These are phyloP conservation scores for Bauhinia variegata DNA, from an alignment of 306 rosid genomes.

Conservation along the genomic window DNA sequence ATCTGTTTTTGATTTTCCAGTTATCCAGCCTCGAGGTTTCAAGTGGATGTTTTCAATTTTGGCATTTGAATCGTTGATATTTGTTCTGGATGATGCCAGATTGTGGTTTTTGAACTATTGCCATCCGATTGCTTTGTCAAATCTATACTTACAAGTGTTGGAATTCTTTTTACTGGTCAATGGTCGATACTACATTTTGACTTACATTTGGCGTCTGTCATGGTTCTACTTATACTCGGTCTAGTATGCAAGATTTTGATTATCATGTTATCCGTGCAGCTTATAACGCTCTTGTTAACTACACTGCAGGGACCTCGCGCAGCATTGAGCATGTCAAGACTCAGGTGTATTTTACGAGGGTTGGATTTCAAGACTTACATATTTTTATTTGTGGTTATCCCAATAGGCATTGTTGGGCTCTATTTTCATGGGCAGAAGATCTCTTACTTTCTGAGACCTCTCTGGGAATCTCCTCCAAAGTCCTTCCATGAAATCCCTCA, in stretches of 20 bases:
- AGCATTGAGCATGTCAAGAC: constrained; percentile 63
- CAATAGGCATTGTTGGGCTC: constrained; percentile 29
- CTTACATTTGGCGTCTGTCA: background rate
- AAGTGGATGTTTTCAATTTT: constrained; percentile 9
- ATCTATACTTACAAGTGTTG: constrained; percentile 4
- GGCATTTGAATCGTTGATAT: constrained; percentile 13
- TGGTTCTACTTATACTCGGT: constrained; percentile 18
- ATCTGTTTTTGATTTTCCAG: background rate
- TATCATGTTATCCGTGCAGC: constrained; percentile 16
- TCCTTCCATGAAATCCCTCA: constrained; percentile 76
- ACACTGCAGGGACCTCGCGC: constrained; percentile 61
- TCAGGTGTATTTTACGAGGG: constrained; percentile 65
- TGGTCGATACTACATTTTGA: background rate
- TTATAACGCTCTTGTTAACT: constrained; percentile 35
- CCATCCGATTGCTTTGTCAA: constrained; percentile 4
- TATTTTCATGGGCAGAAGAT: constrained; percentile 70
- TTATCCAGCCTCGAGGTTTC: constrained; percentile 2
- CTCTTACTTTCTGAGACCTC: constrained; percentile 76
- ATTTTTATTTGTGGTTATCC: constrained; percentile 44
- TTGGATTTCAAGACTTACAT: constrained; percentile 64
- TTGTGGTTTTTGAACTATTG: constrained; percentile 22
- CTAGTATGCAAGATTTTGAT: background rate
- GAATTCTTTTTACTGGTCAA: background rate
- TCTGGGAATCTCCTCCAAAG: constrained; percentile 90
- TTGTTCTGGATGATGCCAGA: background rate